These are phyloP conservation scores for Tulasnella sp. DNA, from an alignment of 768 basidiomycete genomes.

Conservation along the genomic window DNA sequence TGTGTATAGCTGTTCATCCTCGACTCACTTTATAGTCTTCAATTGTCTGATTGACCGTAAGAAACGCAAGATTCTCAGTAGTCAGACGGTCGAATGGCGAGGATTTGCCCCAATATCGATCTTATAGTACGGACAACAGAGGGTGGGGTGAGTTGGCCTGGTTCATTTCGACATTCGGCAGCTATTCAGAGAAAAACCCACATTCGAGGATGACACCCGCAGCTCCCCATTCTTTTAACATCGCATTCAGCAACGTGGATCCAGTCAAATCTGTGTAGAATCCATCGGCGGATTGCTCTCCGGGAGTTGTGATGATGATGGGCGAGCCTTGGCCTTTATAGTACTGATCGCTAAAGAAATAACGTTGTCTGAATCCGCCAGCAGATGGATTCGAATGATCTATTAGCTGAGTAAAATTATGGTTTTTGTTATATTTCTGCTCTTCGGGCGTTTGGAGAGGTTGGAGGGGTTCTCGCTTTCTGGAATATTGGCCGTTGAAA, in stretches of 20 bases:
- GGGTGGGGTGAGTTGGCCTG: not conserved
- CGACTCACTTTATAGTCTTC: constrained; percentile 15
- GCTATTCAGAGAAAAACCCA: not conserved
- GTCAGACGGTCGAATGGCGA: not conserved
- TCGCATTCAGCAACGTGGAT: not conserved
- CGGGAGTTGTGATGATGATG: not conserved
- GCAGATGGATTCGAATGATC: constrained; percentile 11
- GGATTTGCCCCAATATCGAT: constrained; percentile 8
- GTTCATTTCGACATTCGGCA: not conserved
- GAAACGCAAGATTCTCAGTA: not conserved
- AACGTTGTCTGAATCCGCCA: constrained; percentile 16
- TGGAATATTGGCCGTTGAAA: too few species aligned
- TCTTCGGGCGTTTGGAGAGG: not conserved
- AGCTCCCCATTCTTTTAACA: not conserved
- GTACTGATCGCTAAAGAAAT: constrained; percentile 5
- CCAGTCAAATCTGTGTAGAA: not conserved
- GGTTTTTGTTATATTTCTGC: not conserved
- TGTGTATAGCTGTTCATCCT: too few species aligned
- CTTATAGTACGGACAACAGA: not conserved
- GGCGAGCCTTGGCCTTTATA: constrained; percentile 4
- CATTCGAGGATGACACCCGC: constrained; percentile 7
- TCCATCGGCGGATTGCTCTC: not conserved
- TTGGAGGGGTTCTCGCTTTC: too few species aligned
- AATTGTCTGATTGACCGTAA: not conserved
- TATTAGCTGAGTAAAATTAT: not conserved